Evolutionary conservation across 768 basidiomycete genomes (phyloP).

Genomic region (Phanerochaete carnosa): DNA sequence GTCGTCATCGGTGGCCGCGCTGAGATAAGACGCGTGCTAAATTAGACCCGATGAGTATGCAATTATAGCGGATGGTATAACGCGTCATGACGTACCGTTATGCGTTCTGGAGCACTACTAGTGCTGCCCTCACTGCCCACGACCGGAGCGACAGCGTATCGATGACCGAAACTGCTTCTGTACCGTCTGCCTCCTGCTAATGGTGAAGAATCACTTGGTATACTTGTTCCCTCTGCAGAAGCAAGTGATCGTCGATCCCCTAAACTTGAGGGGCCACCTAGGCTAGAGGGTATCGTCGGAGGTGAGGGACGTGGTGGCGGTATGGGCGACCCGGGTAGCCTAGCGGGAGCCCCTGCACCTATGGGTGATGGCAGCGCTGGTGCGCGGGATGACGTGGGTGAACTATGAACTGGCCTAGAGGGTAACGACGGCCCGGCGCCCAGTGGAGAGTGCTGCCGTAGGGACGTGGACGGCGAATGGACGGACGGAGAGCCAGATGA

Average conservation of each 20-base stretch:
- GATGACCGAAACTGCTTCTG: constrained; percentile 75
- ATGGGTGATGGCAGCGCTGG: constrained; percentile 36
- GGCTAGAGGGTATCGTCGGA: constrained; percentile 37
- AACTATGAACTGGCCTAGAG: constrained; percentile 32
- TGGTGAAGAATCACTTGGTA: constrained; percentile 14
- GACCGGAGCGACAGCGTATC: constrained; percentile 47
- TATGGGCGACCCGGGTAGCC: constrained; percentile 26
- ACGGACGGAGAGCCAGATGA: constrained; percentile 47
- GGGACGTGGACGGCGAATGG: constrained; percentile 45
- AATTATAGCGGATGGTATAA: background rate
- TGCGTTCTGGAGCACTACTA: constrained; percentile 32
- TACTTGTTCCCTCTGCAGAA: constrained; percentile 26
- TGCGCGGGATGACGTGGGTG: constrained; percentile 39
- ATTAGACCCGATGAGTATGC: background rate
- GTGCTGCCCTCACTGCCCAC: constrained; percentile 35
- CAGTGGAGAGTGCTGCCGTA: constrained; percentile 45
- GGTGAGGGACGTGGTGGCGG: constrained; percentile 38
- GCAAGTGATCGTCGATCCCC: constrained; percentile 38
- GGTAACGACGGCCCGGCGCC: constrained; percentile 33
- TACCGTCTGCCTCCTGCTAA: constrained; percentile 51
- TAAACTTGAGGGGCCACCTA: constrained; percentile 37
- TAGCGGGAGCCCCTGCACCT: constrained; percentile 22
- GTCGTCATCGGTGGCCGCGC: constrained; percentile 61
- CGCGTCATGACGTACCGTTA: constrained; percentile 6
- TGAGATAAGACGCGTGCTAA: constrained; percentile 43